phyloP scores from a whole-genome alignment of 345 rosid genomes.

The Ceriops zippeliana region DNA sequence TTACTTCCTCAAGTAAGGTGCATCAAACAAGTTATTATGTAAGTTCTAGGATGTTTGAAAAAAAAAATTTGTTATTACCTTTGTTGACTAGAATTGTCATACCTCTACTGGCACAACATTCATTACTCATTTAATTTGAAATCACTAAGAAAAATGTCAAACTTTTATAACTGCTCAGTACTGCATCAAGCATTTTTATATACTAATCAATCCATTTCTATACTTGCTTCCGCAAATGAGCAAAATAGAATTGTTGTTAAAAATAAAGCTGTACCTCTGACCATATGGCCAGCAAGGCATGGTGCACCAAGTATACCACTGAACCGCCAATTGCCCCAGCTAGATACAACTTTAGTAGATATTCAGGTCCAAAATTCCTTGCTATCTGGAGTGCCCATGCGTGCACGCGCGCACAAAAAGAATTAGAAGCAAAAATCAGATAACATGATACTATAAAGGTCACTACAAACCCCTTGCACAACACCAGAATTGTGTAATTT shows the following conservation, averaged over 20 bases:
- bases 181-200: background rate
- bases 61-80: too few species aligned
- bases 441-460: too few species aligned
- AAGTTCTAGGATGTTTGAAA: too few species aligned
- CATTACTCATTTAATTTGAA: background rate
- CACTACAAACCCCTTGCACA: too few species aligned
- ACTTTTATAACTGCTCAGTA: background rate
- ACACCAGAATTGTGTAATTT: too few species aligned
- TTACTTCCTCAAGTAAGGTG: background rate
- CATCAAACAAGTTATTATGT: too few species aligned
- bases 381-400: conserved; percentile 42
- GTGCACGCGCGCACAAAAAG: background rate
- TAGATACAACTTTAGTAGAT: conserved; percentile 64
- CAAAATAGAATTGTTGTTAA: conserved; percentile 1
- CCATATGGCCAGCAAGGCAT: conserved; percentile 42
- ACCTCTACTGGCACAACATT: background rate
- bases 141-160: background rate
- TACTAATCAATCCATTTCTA: background rate
- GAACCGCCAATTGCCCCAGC: conserved; percentile 86
- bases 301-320: conserved; percentile 67
- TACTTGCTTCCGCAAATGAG: conserved; percentile 3
- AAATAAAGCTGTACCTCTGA: conserved; percentile 47
- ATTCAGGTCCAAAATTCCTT: conserved; percentile 61
- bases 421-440: too few species aligned
- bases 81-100: background rate